Conservation (phyloP, 2,329 filamentous ascomycete genomes). For the Paecilomyces fulvus region DNA sequence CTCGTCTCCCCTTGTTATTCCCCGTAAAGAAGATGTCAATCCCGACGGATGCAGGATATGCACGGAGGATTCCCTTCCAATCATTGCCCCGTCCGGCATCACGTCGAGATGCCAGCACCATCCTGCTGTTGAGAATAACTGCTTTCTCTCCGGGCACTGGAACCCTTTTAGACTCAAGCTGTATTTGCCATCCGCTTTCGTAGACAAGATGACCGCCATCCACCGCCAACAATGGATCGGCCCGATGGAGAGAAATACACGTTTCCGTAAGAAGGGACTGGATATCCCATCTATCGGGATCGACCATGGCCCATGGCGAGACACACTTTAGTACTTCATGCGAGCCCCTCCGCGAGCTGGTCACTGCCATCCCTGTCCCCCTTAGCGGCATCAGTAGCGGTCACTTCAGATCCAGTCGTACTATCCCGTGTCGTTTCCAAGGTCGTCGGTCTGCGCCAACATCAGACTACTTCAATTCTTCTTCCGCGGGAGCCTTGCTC, state of each 20-base stretch:
- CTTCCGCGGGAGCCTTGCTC: not conserved
- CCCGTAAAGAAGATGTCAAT: not conserved
- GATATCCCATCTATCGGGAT: not conserved
- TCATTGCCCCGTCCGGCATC: not conserved
- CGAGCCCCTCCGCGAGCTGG: not conserved
- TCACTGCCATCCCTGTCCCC: not conserved
- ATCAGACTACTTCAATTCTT: not conserved
- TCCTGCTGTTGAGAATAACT: no score
- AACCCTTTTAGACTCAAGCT: no score
- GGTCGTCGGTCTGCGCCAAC: not conserved
- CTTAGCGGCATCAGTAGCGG: not conserved
- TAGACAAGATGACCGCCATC: not conserved
- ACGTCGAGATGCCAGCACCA: no score
- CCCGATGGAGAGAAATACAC: no score
- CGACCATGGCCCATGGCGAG: not conserved
- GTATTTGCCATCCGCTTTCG: no score
- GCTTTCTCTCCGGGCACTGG: no score
- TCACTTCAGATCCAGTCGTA: not conserved
- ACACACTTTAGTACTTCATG: not conserved
- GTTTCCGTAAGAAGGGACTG: no score
- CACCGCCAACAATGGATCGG: not conserved
- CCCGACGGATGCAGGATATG: not conserved
- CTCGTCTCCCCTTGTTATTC: no score
- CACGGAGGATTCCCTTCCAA: conserved; percentile 9
- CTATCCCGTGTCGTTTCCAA: not conserved